phyloP scores from a whole-genome alignment of 441 rosid genomes.

The Aquilaria agallochum region DNA sequence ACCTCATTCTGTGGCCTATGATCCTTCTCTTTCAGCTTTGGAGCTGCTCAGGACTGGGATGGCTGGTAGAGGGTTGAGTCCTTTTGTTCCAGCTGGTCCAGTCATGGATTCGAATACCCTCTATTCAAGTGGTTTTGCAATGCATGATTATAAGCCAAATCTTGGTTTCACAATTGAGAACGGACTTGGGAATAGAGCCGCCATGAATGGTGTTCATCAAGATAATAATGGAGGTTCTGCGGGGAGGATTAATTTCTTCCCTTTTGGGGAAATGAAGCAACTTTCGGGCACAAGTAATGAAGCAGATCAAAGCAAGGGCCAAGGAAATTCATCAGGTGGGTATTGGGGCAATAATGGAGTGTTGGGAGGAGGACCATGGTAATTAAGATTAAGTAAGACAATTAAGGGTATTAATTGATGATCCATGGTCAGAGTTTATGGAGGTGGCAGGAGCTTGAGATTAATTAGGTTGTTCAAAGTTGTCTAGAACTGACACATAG shows the following conservation, averaged over 20 bases:
- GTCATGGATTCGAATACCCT: constrained; percentile 42
- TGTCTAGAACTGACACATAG: constrained; percentile 56
- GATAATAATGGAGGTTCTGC: constrained; percentile 46
- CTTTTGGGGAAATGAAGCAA: constrained; percentile 58
- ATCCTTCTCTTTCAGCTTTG: constrained; percentile 50
- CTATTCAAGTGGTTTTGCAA: constrained; percentile 52
- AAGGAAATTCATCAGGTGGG: constrained; percentile 44
- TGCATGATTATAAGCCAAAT: constrained; percentile 62
- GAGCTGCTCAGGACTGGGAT: constrained; percentile 60
- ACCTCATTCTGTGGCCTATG: constrained; percentile 15
- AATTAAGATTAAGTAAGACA: constrained; percentile 22
- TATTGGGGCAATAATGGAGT: constrained; percentile 64
- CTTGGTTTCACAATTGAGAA: constrained; percentile 49
- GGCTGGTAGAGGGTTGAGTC: constrained; percentile 33
- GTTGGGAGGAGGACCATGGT: constrained; percentile 86
- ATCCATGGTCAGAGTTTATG: too few species aligned
- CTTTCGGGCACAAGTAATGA: constrained; percentile 41
- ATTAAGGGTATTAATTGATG: constrained; percentile 11
- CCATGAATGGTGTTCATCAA: constrained; percentile 28
- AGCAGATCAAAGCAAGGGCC: constrained; percentile 40
- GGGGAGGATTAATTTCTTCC: constrained; percentile 28
- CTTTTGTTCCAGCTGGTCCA: constrained; percentile 42
- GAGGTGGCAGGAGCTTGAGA: too few species aligned
- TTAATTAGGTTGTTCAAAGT: constrained; percentile 34
- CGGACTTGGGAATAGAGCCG: constrained; percentile 42